Base-by-base conservation (phyloP, 768 basidiomycete genomes). In the Cyclocybe cylindracea region DNA sequence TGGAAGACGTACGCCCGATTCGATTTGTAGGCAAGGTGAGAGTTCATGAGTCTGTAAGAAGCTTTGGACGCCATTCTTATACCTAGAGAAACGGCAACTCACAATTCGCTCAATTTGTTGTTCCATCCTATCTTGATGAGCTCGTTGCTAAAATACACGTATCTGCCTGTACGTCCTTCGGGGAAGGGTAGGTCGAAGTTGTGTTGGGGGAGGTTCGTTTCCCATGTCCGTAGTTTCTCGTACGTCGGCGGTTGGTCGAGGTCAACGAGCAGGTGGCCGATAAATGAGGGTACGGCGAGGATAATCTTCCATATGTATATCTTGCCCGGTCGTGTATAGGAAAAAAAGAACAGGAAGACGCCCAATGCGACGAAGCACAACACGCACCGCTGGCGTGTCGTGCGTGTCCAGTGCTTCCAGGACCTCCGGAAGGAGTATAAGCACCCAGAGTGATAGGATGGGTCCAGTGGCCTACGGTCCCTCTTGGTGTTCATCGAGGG, bases 51-150 rank as follows among this genome's bases (percentile, higher is more conserved):
- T 37, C 79, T 80, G 24, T 24, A 24, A 24, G 24, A 3, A 24
- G 24, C 24, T 24, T 24, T 3, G 24, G 24, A 24, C 24, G 24
- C 16, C 24, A 24, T 24, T 5, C 5, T 24, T 24, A 5, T 42
- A 47, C 36, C 38, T 34, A n/a, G 40, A 16, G 34, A 44, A 24
- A 38, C n/a, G 29, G 31, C 14, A 10, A 67, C 77, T 37, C 55
- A 81, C 79, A 78, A 60, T 61, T 82, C 80, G 48, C 78, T 78
- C 39, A 82, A 58, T 46, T 74, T 72, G 58, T 82, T 83, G 61
- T 82, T 82, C 78, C 79, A 80, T 2, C 80, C 80, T 32, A 80
- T 24, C 56, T 18, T 54, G 55, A 39, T 72, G 64, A 13, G 72
- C 65, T 48, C 78, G 72, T 74, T 77, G 2, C 66, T 68, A 56